A percentile compares a stretch with the other conserved stretches of the same genome.
These are phyloP conservation scores for Syncephalastrum sp. DNA, from an alignment of 371 early-diverging fungal genomes.

Conservation along the genomic window DNA sequence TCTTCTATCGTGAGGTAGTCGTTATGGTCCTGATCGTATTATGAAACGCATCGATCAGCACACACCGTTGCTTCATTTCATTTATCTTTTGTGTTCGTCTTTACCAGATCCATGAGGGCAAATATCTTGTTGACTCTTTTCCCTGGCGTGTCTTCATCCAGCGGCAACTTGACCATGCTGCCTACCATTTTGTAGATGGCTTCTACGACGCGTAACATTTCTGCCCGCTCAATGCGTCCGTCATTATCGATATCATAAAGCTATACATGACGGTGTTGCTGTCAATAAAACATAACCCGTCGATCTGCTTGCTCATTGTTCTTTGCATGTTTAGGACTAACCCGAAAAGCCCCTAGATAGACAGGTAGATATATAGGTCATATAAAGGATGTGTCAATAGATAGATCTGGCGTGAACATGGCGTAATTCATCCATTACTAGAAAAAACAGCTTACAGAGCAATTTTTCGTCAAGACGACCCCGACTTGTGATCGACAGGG, in stretches of 20 bases:
- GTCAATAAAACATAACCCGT: not conserved
- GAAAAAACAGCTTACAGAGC: slow-evolving; percentile 50
- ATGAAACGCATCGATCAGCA: not conserved
- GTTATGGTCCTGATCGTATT: slow-evolving; percentile 55
- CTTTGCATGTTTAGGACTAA: slow-evolving; percentile 11
- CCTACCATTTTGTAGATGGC: slow-evolving; percentile 94
- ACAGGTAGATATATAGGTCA: not conserved
- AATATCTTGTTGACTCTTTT: slow-evolving; percentile 90
- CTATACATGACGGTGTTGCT: slow-evolving; percentile 23
- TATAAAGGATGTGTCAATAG: too few relatives aligned
- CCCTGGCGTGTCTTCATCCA: slow-evolving; percentile 87
- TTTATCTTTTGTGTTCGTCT: slow-evolving; percentile 4
- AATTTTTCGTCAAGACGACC: slow-evolving; percentile 86
- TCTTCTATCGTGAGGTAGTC: slow-evolving; percentile 77
- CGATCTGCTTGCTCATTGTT: not conserved
- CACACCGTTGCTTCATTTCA: not conserved
- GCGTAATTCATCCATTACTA: not conserved
- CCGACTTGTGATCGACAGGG: slow-evolving; percentile 80
- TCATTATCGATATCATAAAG: slow-evolving; percentile 91
- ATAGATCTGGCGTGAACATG: too few relatives aligned
- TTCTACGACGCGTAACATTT: slow-evolving; percentile 86
- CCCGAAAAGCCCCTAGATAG: slow-evolving; percentile 45
- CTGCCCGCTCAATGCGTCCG: slow-evolving; percentile 81
- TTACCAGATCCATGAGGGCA: slow-evolving; percentile 78
- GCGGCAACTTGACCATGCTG: slow-evolving; percentile 79